Evolutionary conservation across 129 eudicot species (phyloP).

Genomic region (Chrysanthemum makinoi): DNA sequence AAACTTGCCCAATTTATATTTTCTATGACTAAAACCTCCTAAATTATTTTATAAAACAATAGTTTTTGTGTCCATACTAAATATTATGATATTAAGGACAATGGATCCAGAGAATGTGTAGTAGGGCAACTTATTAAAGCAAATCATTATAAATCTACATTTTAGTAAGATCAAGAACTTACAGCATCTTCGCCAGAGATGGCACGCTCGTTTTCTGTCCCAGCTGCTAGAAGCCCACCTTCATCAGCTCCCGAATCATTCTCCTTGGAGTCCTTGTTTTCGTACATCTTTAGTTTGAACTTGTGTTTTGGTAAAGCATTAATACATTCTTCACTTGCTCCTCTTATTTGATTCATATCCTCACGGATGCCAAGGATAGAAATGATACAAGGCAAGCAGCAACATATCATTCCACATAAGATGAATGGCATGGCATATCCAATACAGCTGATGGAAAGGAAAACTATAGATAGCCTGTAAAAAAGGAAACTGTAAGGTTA

Average conservation of each 20-base stretch:
- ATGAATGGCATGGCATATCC: slow-evolving; percentile 86
- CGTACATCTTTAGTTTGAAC: slow-evolving; percentile 41
- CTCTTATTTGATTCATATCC: slow-evolving; percentile 51
- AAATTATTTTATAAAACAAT: neutral
- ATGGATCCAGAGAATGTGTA: neutral
- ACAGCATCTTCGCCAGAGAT: slow-evolving; percentile 72
- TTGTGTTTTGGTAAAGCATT: slow-evolving; percentile 57
- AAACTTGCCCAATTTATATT: neutral
- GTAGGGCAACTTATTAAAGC: no score
- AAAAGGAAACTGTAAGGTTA: slow-evolving; percentile 5
- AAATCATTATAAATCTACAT: no score
- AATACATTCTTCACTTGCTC: slow-evolving; percentile 54
- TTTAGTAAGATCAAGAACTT: slow-evolving; percentile 29
- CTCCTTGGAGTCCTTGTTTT: slow-evolving; percentile 22
- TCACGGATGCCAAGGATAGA: slow-evolving; percentile 62
- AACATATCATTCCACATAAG: slow-evolving; percentile 67
- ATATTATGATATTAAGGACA: neutral
- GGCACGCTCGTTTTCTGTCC: slow-evolving; percentile 62
- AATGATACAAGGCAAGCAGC: slow-evolving; percentile 69
- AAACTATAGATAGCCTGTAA: slow-evolving; percentile 66
- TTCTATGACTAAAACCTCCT: neutral
- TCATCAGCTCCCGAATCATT: slow-evolving; percentile 34
- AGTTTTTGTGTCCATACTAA: no score
- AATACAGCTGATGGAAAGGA: slow-evolving; percentile 58
- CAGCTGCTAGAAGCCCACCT: slow-evolving; percentile 58